Percentiles rank a stretch among this genome's conserved stretches.
phyloP scores from a whole-genome alignment of 2,329 filamentous ascomycete species.

The Blastomyces silverae region DNA sequence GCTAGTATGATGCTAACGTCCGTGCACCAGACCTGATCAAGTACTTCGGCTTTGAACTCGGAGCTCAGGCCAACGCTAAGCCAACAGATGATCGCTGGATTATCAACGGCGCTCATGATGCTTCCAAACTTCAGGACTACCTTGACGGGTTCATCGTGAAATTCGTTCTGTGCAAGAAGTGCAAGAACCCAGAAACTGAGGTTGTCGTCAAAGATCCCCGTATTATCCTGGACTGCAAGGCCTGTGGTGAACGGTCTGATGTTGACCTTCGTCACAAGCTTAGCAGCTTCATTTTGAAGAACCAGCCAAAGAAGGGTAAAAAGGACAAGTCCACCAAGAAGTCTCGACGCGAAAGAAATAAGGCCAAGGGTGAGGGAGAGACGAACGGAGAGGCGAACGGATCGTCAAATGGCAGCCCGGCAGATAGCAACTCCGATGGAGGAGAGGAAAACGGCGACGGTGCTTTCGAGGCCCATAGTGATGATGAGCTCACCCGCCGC shows the following conservation, averaged over 20 bases:
- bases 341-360: conserved; percentile 69
- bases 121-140: conserved; percentile 92
- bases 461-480: conserved; percentile 66
- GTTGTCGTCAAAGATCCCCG: conserved; percentile 88
- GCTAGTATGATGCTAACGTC: conserved; percentile 6
- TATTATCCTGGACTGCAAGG: conserved; percentile 96
- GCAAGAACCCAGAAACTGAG: conserved; percentile 98
- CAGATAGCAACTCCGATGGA: conserved; percentile 59
- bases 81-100: conserved; percentile 98
- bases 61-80: conserved; percentile 96
- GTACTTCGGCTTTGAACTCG: conserved; percentile 98
- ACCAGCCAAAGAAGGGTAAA: conserved; percentile 79
- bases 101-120: conserved; percentile 97
- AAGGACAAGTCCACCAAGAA: conserved; percentile 96
- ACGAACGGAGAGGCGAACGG: conserved; percentile 53
- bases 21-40: conserved; percentile 71
- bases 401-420: conserved; percentile 52
- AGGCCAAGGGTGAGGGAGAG: conserved; percentile 56
- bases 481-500: conserved; percentile 81
- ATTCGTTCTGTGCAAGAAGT: conserved; percentile 99
- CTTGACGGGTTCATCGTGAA: conserved; percentile 97
- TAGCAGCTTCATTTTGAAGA: conserved; percentile 95
- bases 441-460: conserved; percentile 59
- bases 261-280: conserved; percentile 93
- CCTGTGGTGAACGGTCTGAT: conserved; percentile 86